These are phyloP conservation scores for Metschnikowia reukaufii DNA, from an alignment of 805 yeast species.

Conservation along the genomic window DNA sequence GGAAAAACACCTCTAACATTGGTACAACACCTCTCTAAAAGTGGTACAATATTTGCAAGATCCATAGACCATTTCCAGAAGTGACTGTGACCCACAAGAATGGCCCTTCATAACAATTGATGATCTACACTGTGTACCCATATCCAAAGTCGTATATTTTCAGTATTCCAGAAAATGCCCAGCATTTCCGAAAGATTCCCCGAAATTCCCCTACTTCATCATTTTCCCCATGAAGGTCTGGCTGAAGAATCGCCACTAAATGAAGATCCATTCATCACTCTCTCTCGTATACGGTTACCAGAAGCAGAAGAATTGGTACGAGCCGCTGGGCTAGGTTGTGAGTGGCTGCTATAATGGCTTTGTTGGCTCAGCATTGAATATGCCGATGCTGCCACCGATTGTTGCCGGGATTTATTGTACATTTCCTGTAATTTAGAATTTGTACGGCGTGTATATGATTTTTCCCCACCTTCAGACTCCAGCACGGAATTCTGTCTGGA, in stretches of 20 bases:
- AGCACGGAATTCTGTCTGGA: constrained; percentile 5
- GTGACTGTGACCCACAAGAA: no score
- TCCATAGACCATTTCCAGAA: no score
- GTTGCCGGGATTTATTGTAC: constrained; percentile 42
- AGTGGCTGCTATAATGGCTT: constrained; percentile 5
- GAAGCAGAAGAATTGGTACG: constrained; percentile 24
- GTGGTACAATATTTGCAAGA: no score
- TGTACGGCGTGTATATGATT: constrained; percentile 31
- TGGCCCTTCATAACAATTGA: no score
- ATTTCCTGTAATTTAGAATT: constrained; percentile 39
- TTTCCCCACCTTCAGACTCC: constrained; percentile 12
- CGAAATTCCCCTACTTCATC: neutral
- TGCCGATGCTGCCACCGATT: constrained; percentile 35
- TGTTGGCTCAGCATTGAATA: constrained; percentile 21
- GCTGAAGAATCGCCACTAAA: constrained; percentile 8
- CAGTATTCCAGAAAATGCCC: neutral
- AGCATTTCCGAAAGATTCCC: neutral
- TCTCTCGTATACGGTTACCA: constrained; percentile 20
- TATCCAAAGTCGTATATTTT: neutral
- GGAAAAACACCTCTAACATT: no score
- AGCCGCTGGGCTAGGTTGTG: constrained; percentile 28
- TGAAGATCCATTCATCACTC: constrained; percentile 14
- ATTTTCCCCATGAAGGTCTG: constrained; percentile 30
- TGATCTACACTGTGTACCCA: neutral
- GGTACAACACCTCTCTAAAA: no score